Conservation (phyloP, 352 stramenopile species). For the Pythium biforme region DNA sequence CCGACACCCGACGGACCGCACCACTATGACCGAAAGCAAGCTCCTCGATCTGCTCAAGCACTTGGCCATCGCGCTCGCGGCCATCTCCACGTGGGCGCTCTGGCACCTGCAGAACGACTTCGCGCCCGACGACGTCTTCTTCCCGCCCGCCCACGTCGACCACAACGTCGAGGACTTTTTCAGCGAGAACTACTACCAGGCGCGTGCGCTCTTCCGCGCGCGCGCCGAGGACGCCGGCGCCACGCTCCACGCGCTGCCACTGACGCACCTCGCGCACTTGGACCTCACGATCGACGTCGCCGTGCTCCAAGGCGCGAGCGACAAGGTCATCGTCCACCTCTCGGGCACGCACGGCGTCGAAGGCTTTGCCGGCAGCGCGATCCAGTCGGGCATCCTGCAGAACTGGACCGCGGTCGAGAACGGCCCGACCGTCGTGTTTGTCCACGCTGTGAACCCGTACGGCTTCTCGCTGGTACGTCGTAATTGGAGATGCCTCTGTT, state of each 20-base stretch:
- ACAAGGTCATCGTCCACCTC: slow-evolving; percentile 70
- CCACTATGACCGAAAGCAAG: slow-evolving; percentile 5
- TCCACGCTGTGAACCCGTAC: slow-evolving; percentile 93
- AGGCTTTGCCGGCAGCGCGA: slow-evolving; percentile 80
- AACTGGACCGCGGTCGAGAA: slow-evolving; percentile 18
- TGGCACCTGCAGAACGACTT: slow-evolving; percentile 52
- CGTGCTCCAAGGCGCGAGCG: slow-evolving; percentile 41
- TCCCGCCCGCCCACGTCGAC: slow-evolving; percentile 18
- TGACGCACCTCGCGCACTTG: slow-evolving; percentile 39
- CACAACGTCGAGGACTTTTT: slow-evolving; percentile 46
- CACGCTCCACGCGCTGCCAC: slow-evolving; percentile 45
- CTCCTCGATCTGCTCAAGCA: slow-evolving; percentile 15
- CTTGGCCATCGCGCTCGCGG: slow-evolving; percentile 6
- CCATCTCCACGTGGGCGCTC: slow-evolving; percentile 33
- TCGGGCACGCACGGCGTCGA: slow-evolving; percentile 84
- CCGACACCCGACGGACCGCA: background rate
- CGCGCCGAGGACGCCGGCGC: slow-evolving; percentile 35
- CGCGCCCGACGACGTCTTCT: slow-evolving; percentile 44
- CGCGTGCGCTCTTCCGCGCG: slow-evolving; percentile 54
- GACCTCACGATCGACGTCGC: slow-evolving; percentile 72
- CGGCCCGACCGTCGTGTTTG: slow-evolving; percentile 82
- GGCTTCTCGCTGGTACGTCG: slow-evolving; percentile 73
- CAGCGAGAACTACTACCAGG: slow-evolving; percentile 62
- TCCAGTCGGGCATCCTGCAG: slow-evolving; percentile 59
- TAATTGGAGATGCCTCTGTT: background rate